These are phyloP conservation scores for Uromyces viciae-fabae DNA, from an alignment of 1,284 basidiomycete genomes.

Conservation along the genomic window DNA sequence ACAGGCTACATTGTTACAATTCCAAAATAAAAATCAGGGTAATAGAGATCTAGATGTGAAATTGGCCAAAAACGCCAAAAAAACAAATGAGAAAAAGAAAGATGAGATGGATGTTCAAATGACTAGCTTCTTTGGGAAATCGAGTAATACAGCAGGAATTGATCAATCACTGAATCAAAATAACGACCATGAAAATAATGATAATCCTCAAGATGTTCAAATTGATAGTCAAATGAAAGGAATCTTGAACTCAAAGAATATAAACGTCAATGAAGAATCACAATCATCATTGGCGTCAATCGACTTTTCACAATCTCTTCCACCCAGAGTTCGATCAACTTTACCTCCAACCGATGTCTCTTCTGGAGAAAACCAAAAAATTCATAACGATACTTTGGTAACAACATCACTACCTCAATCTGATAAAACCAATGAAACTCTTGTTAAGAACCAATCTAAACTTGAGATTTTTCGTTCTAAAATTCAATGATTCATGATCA, in stretches of 20 bases:
- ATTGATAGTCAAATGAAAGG: no score
- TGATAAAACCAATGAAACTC: background rate
- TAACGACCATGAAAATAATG: no score
- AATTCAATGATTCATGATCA: background rate
- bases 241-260: background rate
- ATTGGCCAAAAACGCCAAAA: conserved; percentile 12
- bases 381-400: background rate
- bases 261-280: conserved; percentile 5
- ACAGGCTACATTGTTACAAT: conserved; percentile 28
- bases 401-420: background rate
- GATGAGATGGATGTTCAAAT: background rate
- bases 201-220: no score
- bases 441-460: background rate
- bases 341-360: background rate
- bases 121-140: background rate
- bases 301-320: conserved; percentile 28
- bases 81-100: background rate
- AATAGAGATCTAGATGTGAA: background rate
- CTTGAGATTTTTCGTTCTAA: background rate
- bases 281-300: conserved; percentile 18
- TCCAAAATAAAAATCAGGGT: background rate
- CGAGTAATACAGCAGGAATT: no score
- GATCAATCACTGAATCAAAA: no score
- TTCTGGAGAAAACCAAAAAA: no score
- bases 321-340: conserved; percentile 19